A percentile compares a stretch with the other conserved stretches of the same genome.
These are phyloP conservation scores for Fusarium proliferatum DNA, from an alignment of 2,329 filamentous ascomycete genomes.

Conservation along the genomic window DNA sequence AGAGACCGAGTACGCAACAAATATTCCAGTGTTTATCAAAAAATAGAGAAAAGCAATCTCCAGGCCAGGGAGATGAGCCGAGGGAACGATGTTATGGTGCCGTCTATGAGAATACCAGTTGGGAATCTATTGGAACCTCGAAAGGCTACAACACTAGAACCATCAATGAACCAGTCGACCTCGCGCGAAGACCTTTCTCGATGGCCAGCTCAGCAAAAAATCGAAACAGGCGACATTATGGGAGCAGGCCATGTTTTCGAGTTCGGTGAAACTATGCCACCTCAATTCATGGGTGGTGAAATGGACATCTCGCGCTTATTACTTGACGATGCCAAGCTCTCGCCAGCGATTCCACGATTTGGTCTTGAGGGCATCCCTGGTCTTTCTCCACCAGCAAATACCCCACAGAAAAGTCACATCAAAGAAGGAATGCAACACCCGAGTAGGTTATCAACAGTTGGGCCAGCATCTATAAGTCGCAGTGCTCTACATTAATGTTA, in stretches of 20 bases:
- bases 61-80: constrained; percentile 56
- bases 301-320: constrained; percentile 72
- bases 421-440: constrained; percentile 30
- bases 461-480: constrained; percentile 2
- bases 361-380: constrained; percentile 42
- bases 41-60: constrained; percentile 66
- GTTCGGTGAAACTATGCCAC: constrained; percentile 55
- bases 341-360: constrained; percentile 42
- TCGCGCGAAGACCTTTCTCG: constrained; percentile 61
- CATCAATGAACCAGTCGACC: constrained; percentile 53
- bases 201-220: constrained; percentile 53
- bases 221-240: constrained; percentile 46
- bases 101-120: constrained; percentile 62
- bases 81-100: constrained; percentile 60
- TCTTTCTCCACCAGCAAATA: constrained; percentile 39
- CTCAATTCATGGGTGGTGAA: constrained; percentile 61
- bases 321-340: constrained; percentile 61
- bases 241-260: constrained; percentile 53
- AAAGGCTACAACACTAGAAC: constrained; percentile 53
- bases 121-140: constrained; percentile 57
- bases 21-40: constrained; percentile 67
- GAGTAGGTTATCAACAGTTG: constrained; percentile 11
- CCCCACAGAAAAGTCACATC: constrained; percentile 22
- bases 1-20: constrained; percentile 73
- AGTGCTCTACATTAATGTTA: constrained; percentile 28